phyloP scores from a whole-genome alignment of 2,329 filamentous ascomycete genomes.

The Calonectria henricotiae region DNA sequence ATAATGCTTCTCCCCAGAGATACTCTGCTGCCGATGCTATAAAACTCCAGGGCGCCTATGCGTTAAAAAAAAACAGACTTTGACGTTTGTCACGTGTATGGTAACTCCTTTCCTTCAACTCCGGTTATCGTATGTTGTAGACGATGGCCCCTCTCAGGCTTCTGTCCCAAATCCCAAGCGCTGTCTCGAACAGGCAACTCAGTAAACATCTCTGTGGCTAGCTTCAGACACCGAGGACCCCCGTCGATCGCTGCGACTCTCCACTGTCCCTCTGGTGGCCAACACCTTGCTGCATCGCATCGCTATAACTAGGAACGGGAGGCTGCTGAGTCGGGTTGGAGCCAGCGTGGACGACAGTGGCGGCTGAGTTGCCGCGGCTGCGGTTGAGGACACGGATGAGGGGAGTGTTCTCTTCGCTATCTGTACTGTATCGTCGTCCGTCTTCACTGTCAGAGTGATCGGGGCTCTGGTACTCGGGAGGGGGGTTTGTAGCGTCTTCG shows the following conservation, averaged over 20 bases:
- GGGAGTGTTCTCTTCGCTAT: conserved; percentile 72
- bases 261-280: conserved; percentile 50
- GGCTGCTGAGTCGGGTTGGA: conserved; percentile 61
- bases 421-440: conserved; percentile 72
- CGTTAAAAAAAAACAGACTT: conserved; percentile 49
- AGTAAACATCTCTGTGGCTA: conserved; percentile 20
- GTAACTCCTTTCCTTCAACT: conserved; percentile 45
- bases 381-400: conserved; percentile 69
- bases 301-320: conserved; percentile 88
- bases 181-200: conserved; percentile 21
- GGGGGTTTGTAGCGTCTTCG: conserved; percentile 74
- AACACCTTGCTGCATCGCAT: conserved; percentile 75
- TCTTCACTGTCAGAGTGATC: conserved; percentile 74
- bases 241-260: conserved; percentile 44
- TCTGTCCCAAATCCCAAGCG: conserved; percentile 34
- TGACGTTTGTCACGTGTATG: conserved; percentile 48
- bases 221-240: conserved; percentile 30
- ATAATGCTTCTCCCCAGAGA: conserved; percentile 11
- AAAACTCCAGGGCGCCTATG: conserved; percentile 53
- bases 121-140: conserved; percentile 46
- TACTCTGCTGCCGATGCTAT: conserved; percentile 44
- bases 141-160: conserved; percentile 25
- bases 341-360: conserved; percentile 55
- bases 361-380: conserved; percentile 67
- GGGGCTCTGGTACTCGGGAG: conserved; percentile 81